phyloP scores from a whole-genome alignment of 1,139 yeast species.

The Taiozyma sp. region DNA sequence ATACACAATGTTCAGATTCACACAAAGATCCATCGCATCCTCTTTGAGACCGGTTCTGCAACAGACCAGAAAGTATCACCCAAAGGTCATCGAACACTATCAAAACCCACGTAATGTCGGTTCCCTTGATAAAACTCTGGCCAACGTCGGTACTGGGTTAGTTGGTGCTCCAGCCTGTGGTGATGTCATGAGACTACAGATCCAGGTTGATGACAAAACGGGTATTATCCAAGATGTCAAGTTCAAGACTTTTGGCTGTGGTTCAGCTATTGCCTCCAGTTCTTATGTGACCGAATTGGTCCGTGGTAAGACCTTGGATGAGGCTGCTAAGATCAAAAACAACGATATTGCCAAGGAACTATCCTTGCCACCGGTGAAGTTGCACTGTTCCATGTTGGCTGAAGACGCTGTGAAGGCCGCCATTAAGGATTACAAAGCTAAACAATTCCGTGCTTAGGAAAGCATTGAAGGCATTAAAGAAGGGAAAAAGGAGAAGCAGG shows the following conservation, averaged over 20 bases:
- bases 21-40: conserved; percentile 11
- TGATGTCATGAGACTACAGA: conserved; percentile 96
- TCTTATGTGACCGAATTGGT: conserved; percentile 94
- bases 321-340: conserved; percentile 86
- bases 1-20: conserved; percentile 17
- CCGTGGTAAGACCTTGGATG: conserved; percentile 91
- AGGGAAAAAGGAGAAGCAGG: too few species aligned
- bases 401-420: conserved; percentile 98
- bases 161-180: conserved; percentile 99
- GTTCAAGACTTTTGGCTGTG: conserved; percentile 98
- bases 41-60: conserved; percentile 17
- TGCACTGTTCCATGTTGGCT: conserved; percentile 97
- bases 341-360: conserved; percentile 91
- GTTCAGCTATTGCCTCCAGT: conserved; percentile 94
- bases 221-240: conserved; percentile 93
- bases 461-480: too few species aligned
- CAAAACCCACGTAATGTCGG: conserved; percentile 97
- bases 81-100: conserved; percentile 85
- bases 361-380: conserved; percentile 92
- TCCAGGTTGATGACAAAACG: conserved; percentile 82
- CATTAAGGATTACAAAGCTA: conserved; percentile 86
- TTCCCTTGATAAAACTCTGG: conserved; percentile 69
- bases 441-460: conserved; percentile 31
- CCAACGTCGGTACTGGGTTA: conserved; percentile 91
- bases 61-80: conserved; percentile 48